Conservation (phyloP, 2,329 filamentous ascomycete genomes). For the Clonostachys solani region DNA sequence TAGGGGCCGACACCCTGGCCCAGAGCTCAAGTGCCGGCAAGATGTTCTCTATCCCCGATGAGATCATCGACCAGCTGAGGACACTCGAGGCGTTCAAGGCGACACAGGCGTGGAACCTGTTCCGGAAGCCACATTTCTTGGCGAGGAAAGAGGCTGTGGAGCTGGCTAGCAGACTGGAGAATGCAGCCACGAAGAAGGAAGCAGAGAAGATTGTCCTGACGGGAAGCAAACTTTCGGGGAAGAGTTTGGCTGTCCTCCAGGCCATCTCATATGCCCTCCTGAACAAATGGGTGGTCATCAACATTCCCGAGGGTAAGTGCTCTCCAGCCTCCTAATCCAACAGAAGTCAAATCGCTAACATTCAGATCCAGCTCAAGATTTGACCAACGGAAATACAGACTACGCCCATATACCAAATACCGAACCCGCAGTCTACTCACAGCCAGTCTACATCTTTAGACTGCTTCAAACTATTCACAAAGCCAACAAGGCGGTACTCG, state of each 20-base stretch:
- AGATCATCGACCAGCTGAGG: slow-evolving; percentile 74
- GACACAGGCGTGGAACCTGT: slow-evolving; percentile 83
- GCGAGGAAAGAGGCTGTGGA: slow-evolving; percentile 75
- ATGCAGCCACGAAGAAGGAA: slow-evolving; percentile 45
- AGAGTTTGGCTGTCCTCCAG: slow-evolving; percentile 83
- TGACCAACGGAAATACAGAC: slow-evolving; percentile 75
- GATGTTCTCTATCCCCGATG: slow-evolving; percentile 65
- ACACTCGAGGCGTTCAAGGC: slow-evolving; percentile 88
- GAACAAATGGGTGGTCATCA: slow-evolving; percentile 84
- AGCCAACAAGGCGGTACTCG: slow-evolving; percentile 67
- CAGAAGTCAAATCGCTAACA: slow-evolving; percentile 1
- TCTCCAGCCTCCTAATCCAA: slow-evolving; percentile 2
- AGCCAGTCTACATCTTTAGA: slow-evolving; percentile 72
- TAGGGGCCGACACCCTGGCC: slow-evolving; percentile 52
- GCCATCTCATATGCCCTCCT: slow-evolving; percentile 76
- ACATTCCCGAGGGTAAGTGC: slow-evolving; percentile 77
- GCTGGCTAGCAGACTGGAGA: slow-evolving; percentile 59
- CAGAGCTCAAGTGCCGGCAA: slow-evolving; percentile 54
- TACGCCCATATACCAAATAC: slow-evolving; percentile 67
- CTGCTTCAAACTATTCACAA: slow-evolving; percentile 69
- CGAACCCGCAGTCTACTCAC: slow-evolving; percentile 61
- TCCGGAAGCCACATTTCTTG: slow-evolving; percentile 75
- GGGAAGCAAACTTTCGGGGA: slow-evolving; percentile 73
- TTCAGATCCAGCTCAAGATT: slow-evolving; percentile 62
- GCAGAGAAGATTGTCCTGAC: slow-evolving; percentile 63